Conservation (phyloP, 495 filamentous ascomycete genomes). For the Neurospora sp. region DNA sequence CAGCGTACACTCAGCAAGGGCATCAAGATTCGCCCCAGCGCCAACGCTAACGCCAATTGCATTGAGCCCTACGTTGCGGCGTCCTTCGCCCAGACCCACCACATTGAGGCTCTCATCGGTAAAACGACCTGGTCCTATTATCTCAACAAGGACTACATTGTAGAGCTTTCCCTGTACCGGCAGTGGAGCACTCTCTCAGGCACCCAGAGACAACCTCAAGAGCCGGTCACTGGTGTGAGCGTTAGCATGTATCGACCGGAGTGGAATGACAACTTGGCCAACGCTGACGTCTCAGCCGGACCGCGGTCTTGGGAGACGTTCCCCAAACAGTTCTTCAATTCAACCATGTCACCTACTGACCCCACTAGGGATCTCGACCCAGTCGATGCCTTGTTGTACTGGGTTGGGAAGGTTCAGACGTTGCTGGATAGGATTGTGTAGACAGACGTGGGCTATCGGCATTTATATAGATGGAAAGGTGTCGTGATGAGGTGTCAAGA, state of each 20-base stretch:
- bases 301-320: constrained; percentile 13
- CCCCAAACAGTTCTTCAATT: constrained; percentile 3
- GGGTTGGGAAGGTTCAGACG: constrained; percentile 11
- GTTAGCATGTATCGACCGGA: constrained; percentile 5
- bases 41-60: not conserved
- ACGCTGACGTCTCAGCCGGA: not conserved
- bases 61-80: not conserved
- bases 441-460: not conserved
- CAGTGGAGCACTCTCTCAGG: not conserved
- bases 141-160: constrained; percentile 5
- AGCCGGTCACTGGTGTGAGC: not conserved
- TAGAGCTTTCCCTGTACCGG: constrained; percentile 11
- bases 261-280: constrained; percentile 12
- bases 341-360: not conserved
- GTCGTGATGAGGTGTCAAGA: not conserved
- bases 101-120: constrained; percentile 4
- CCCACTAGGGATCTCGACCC: not conserved
- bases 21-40: not conserved
- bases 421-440: constrained; percentile 3
- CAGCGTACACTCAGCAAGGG: not conserved
- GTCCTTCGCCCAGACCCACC: not conserved
- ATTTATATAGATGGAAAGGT: not conserved
- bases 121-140: constrained; percentile 6
- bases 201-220: not conserved
- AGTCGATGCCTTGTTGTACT: constrained; percentile 8